These are phyloP conservation scores for Salix exigua DNA, from an alignment of 345 rosid genomes.

Conservation along the genomic window DNA sequence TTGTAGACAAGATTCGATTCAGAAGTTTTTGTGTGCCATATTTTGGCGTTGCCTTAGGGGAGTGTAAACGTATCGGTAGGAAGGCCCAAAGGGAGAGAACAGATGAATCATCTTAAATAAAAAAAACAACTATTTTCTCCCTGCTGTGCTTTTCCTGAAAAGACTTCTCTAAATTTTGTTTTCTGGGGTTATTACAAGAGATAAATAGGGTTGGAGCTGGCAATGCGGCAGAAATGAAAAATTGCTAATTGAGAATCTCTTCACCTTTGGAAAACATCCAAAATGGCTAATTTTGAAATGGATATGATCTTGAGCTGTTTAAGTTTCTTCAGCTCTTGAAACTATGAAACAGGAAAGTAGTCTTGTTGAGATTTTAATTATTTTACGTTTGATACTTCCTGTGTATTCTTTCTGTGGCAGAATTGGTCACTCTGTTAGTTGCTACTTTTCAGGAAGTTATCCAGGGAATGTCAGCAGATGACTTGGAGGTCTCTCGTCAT, in stretches of 20 bases:
- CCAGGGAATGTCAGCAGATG: constrained; percentile 57
- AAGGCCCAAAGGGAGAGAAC: not conserved
- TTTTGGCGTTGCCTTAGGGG: not conserved
- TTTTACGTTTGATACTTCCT: not conserved
- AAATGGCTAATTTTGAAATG: not conserved
- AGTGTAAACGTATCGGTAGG: not conserved
- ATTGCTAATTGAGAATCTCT: not conserved
- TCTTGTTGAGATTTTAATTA: not conserved
- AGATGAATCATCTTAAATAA: not conserved
- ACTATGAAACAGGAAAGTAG: not conserved
- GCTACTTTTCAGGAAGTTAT: constrained; percentile 41
- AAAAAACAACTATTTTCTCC: not conserved
- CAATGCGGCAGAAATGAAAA: not conserved
- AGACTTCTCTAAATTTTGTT: not conserved
- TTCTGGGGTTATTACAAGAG: not conserved
- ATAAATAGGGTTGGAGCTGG: not conserved
- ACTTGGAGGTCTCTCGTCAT: constrained; percentile 68
- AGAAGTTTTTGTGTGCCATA: not conserved
- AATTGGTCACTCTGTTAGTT: constrained; percentile 19
- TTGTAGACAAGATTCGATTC: not conserved
- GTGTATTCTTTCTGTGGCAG: not conserved
- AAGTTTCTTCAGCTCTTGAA: not conserved
- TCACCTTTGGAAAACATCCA: not conserved
- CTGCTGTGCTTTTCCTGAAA: not conserved
- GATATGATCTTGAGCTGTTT: not conserved